Base-by-base conservation (phyloP, 202 grass and related monocot genomes). In the Sporobolus alterniflorus region DNA sequence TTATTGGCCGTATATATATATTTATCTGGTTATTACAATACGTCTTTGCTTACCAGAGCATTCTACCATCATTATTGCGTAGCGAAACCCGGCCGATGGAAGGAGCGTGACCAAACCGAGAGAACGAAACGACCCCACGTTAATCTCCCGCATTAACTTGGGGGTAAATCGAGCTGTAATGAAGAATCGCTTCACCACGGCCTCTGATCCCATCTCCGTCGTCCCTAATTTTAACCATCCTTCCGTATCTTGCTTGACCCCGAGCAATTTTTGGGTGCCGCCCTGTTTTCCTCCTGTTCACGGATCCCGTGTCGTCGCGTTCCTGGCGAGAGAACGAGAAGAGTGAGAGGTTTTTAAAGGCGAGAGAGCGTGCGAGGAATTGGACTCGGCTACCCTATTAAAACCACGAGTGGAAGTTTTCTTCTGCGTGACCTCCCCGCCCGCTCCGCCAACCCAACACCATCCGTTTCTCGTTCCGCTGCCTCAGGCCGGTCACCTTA, bases 311-410 rank as follows among this genome's bases (percentile, higher is more conserved):
- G 5, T 39, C 36, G 7, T 39, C 36, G 25, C 54, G 43, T 63
- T 22, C 40, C 80, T 34, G 73, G 7, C 36, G 36, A 39, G 33
- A 20, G 13, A 3, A 56, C 3, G 33, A 20, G 13, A 3, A 56
- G 36, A 31, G 7, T 21, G 48, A 57, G 66, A 74, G 77, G 82
- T 90, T 90, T 81, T 86, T 74, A 82, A 86, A 79, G 20, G 69
- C 29, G 52, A 69, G 82, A 73, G 88, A 82, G 83, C 78, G 78
- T 78, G 88, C 77, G 55, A 8, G 71, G 77, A 73, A 86, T 70
- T 77, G 88, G 88, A 86, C 88, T 89, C 73, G 77, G 69, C 81
- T 88, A 34, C 22, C 21, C 88, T 79, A 81, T 95, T 92, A 89
- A 84, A 90, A 81, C 83, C 85, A 51, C 80, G 82, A 77, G 66